Base-by-base conservation (phyloP, 129 eudicot genomes). In the Centaurea solstitialis region DNA sequence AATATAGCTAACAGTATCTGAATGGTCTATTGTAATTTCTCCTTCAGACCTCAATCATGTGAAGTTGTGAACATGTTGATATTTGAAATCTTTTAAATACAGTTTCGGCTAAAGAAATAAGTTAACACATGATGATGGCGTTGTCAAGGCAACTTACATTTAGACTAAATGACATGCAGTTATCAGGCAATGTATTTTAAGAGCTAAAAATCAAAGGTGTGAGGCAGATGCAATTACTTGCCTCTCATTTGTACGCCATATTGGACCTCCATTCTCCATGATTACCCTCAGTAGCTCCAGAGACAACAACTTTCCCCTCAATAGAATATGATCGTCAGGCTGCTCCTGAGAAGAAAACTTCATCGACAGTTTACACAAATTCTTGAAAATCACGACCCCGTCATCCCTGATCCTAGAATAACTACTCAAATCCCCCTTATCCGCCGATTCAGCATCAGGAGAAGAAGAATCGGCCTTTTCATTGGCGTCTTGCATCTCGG, bases 211-310 rank as follows among this genome's bases (percentile, higher is more conserved):
- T 76, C 59, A 61, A 59, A 20, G 39, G 72, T 43, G 30, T 26
- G 4, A 24, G 41, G 23, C 15, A 20, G 38, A 45, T 30, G 30
- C 21, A 78, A 37, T 30, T 61, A 87, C 93, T 91, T 82, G 82
- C 99, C 98, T 95, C 79, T 92, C 98, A 62, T 92, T 91, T 40
- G 96, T 80, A 50, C 92, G 94, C 99, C 99, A 95, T 47, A 93
- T 65, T 10, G 90, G 88, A 84, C 99, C 99, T 5, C 87, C 93
- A 82, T 86, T 91, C 20, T 83, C 90, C 97, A 92, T 91, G 75
- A 95, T 89, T 33, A 95, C 94, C 77, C 89, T 92, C 41, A 95
- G 89, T 76, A 95, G 91, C 88, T 95, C 99, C 85, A 95, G 74
- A 50, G 99, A 95, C 83, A 95, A 83, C 35, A 86, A 85, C 83